Evolutionary conservation across 208 protist genomes (phyloP), one percentile per base, ranked within the genome.

Genomic region (Crithidia mellificae): DNA sequence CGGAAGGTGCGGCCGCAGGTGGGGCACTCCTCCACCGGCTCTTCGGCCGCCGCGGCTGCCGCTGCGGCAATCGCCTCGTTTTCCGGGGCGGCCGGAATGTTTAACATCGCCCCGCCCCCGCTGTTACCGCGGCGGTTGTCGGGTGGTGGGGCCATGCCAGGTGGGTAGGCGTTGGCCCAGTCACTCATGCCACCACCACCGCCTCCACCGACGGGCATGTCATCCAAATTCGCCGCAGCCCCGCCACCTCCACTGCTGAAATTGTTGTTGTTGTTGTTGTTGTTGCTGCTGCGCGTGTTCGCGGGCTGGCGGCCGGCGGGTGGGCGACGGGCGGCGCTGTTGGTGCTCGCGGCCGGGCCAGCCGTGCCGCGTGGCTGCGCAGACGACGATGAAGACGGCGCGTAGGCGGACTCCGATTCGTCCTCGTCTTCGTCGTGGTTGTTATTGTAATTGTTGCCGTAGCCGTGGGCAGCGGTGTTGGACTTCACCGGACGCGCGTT

Each of bases 1-100:
- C 86, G 84, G 74, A 96, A 96, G 56, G 66, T 81, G 19, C 91
- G 80, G 5, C 84, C 84, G 58, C 91, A 96, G 15, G 67, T 63
- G 32, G 50, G 51, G 79, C 90, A 95, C 43, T 77, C 63, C 24
- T 57, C 25, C 55, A 81, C 78, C 32, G 90, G 85, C 66, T 95
- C 86, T 25, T 68, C 63, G 20, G 72, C 63, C 1, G 70, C 70
- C n/a, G 79, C 87, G 20, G 74, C 69, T 6, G 68, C 72, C 69
- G 72, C 77, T 2, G 72, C 63, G 20, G 58, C 81, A 38, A 81
- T 80, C 17, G 53, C 39, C 3, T 67, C 67, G 54, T 87, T 87
- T 34, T 64, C 56, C 22, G 52, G 46, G 11, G 44, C 62, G 39
- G 46, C 63, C 27, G 59, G 64, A 27, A 52, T 63, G 55, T 24